phyloP scores from a whole-genome alignment of 2,329 filamentous ascomycete species.

The Arthrobotrys conoides region DNA sequence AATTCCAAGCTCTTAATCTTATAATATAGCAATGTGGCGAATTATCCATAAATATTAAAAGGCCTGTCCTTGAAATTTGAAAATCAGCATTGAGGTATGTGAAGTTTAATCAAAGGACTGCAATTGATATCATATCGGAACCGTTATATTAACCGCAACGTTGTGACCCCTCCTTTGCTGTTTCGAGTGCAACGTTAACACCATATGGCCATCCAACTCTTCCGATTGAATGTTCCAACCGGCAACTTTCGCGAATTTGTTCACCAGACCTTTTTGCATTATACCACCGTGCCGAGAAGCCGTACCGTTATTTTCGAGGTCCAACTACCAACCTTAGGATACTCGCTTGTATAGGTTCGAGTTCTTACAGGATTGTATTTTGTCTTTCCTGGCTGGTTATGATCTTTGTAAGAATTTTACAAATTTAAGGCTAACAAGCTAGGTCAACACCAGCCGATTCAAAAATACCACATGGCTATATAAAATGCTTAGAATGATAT shows the following conservation, averaged over 20 bases:
- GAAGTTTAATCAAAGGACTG: not conserved
- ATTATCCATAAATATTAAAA: not conserved
- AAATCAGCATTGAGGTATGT: not conserved
- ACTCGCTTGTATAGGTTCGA: too few species aligned
- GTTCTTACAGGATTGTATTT: too few species aligned
- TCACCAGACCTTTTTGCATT: not conserved
- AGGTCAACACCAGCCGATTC: too few species aligned
- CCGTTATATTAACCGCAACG: not conserved
- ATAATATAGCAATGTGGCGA: not conserved
- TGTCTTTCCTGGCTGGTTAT: too few species aligned
- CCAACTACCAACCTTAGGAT: not conserved
- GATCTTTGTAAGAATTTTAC: too few species aligned
- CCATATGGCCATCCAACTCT: not conserved
- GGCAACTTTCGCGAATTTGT: not conserved
- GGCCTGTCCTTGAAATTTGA: too few species aligned
- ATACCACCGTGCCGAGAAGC: not conserved
- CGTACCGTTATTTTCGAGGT: too few species aligned
- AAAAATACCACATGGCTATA: too few species aligned
- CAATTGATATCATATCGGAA: not conserved
- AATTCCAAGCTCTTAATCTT: too few species aligned
- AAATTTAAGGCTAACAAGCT: too few species aligned
- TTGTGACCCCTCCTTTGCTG: slow-evolving; percentile 9
- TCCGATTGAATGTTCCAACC: not conserved
- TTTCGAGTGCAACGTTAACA: not conserved
- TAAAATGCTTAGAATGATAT: too few species aligned